These are phyloP conservation scores for Candida sanyaensis DNA, from an alignment of 1,139 yeast genomes.

Conservation along the genomic window DNA sequence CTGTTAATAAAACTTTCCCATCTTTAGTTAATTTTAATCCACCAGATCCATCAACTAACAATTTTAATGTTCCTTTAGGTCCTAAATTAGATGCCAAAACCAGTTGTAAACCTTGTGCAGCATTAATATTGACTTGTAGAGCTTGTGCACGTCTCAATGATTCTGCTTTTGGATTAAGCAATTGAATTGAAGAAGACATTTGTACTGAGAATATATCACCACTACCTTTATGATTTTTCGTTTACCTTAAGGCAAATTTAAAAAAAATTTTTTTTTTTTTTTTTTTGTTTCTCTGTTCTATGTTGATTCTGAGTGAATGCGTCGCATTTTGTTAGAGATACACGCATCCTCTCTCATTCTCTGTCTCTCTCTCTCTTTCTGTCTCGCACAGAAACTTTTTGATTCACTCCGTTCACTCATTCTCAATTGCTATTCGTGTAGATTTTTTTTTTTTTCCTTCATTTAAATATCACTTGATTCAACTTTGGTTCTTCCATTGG, in stretches of 20 bases:
- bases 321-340: neutral
- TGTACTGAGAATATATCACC: too few species aligned
- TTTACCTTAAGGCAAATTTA: too few species aligned
- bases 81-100: constrained; percentile 92
- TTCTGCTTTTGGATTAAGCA: constrained; percentile 96
- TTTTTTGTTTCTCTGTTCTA: neutral
- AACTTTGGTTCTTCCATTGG: neutral
- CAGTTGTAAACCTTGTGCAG: constrained; percentile 95
- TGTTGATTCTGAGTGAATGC: neutral
- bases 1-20: constrained; percentile 90
- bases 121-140: constrained; percentile 88
- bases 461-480: neutral
- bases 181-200: constrained; percentile 71
- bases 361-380: neutral
- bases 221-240: neutral
- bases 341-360: neutral
- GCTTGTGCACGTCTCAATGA: constrained; percentile 94
- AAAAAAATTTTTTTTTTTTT: neutral
- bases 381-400: neutral
- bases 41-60: constrained; percentile 97
- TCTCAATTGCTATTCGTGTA: neutral
- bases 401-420: neutral
- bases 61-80: constrained; percentile 95
- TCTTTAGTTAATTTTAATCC: constrained; percentile 94
- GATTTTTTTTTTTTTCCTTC: neutral